These are phyloP conservation scores for Saitozyma podzolica DNA, from an alignment of 768 basidiomycete genomes.

Conservation along the genomic window DNA sequence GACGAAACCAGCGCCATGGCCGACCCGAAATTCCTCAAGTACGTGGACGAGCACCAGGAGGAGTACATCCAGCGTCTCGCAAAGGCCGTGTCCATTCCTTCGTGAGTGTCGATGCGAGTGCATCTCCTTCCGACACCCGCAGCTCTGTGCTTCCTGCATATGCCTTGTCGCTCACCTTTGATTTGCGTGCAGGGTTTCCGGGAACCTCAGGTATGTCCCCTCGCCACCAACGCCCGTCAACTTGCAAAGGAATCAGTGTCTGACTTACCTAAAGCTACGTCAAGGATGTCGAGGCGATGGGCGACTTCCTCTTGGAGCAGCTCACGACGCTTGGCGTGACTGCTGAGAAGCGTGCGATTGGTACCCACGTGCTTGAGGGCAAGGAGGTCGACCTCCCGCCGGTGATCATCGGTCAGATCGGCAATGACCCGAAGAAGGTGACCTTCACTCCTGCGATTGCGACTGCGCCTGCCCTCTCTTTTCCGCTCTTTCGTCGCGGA, in stretches of 20 bases:
- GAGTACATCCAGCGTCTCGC: constrained; percentile 75
- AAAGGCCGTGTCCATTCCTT: constrained; percentile 81
- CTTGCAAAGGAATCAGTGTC: background rate
- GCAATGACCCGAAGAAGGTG: constrained; percentile 73
- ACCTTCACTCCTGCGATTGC: background rate
- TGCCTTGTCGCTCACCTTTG: background rate
- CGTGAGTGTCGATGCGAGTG: constrained; percentile 50
- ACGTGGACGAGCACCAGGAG: constrained; percentile 69
- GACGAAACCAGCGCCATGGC: constrained; percentile 21
- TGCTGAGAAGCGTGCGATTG: constrained; percentile 72
- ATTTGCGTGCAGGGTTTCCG: constrained; percentile 44
- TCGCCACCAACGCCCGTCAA: background rate
- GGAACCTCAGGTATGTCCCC: constrained; percentile 45
- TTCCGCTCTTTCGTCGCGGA: background rate
- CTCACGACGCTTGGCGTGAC: constrained; percentile 76
- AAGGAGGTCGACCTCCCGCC: constrained; percentile 74
- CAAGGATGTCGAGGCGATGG: constrained; percentile 80
- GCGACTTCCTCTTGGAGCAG: constrained; percentile 71
- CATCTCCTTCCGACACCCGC: too few relatives aligned
- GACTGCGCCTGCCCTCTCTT: background rate
- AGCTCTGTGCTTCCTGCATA: background rate
- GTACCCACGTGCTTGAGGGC: constrained; percentile 71
- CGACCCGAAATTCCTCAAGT: constrained; percentile 54
- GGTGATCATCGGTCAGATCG: constrained; percentile 76
- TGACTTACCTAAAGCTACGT: constrained; percentile 57